Evolutionary conservation across 2,329 filamentous ascomycete genomes (phyloP).

Genomic region (Colletotrichum spinosum): DNA sequence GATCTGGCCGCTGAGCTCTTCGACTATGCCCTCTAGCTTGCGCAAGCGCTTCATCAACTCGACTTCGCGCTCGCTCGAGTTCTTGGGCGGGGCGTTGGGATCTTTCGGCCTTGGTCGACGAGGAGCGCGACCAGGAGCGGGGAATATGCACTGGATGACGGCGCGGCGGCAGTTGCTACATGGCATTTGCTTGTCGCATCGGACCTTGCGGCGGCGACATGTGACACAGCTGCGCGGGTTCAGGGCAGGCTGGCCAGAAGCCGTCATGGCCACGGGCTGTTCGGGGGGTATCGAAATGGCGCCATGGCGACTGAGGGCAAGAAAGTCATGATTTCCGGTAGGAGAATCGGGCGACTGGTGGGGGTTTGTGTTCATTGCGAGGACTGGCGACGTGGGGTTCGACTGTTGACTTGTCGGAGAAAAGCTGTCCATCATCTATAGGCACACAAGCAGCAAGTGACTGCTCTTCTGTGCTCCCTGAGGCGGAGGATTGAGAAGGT

Average conservation of each 20-base stretch:
- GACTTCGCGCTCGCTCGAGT: slow-evolving; percentile 70
- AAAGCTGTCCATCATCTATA: slow-evolving; percentile 21
- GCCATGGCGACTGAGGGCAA: slow-evolving; percentile 31
- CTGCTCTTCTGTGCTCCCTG: too few relatives aligned
- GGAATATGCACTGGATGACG: slow-evolving; percentile 78
- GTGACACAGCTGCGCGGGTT: slow-evolving; percentile 64
- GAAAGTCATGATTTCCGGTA: slow-evolving; percentile 25
- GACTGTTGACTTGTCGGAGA: slow-evolving; percentile 31
- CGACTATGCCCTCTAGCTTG: slow-evolving; percentile 81
- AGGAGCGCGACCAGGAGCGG: slow-evolving; percentile 78
- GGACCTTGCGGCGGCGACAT: slow-evolving; percentile 72
- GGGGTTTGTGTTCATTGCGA: slow-evolving; percentile 17
- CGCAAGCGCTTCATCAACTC: slow-evolving; percentile 79
- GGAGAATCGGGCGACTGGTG: slow-evolving; percentile 34
- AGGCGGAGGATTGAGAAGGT: slow-evolving; percentile 16
- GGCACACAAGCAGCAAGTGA: background rate
- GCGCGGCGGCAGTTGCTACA: slow-evolving; percentile 81
- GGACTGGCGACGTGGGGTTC: slow-evolving; percentile 27
- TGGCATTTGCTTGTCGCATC: slow-evolving; percentile 82
- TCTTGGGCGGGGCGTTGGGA: slow-evolving; percentile 70
- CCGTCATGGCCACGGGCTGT: slow-evolving; percentile 36
- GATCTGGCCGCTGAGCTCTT: slow-evolving; percentile 74
- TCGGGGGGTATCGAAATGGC: slow-evolving; percentile 36
- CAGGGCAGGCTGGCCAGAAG: slow-evolving; percentile 46
- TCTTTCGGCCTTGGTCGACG: slow-evolving; percentile 74